A percentile compares a stretch with the other conserved stretches of the same genome.
Conservation (phyloP, 495 filamentous ascomycete species). For the Penicillium crystallinum region DNA sequence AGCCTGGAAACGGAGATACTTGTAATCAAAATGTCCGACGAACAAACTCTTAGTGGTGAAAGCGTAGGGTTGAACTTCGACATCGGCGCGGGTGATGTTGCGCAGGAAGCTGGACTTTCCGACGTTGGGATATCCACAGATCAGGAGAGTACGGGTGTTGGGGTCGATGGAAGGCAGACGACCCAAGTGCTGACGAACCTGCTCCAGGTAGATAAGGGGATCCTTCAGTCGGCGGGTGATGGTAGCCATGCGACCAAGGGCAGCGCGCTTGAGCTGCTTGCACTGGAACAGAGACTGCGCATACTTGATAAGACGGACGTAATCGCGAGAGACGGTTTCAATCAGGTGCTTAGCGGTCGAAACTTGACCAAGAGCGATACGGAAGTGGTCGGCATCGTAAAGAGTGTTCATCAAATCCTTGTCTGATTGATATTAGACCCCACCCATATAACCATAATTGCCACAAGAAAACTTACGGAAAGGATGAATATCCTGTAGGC, state of each 20-base stretch:
- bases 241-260: conserved; percentile 91
- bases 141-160: conserved; percentile 88
- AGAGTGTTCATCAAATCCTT: conserved; percentile 79
- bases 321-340: conserved; percentile 91
- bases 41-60: conserved; percentile 98
- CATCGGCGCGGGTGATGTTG: conserved; percentile 89
- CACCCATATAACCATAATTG: background rate
- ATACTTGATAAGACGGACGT: conserved; percentile 91
- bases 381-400: conserved; percentile 97
- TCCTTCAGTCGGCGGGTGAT: conserved; percentile 91
- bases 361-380: conserved; percentile 91
- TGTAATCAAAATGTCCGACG: conserved; percentile 98
- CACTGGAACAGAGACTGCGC: conserved; percentile 93
- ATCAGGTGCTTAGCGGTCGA: conserved; percentile 95
- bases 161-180: conserved; percentile 97
- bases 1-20: conserved; percentile 88
- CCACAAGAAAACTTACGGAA: conserved; percentile 64
- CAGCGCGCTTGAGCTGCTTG: conserved; percentile 87
- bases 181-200: conserved; percentile 95
- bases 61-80: conserved; percentile 96
- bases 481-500: conserved; percentile 92
- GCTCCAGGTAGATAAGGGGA: conserved; percentile 90
- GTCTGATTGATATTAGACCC: conserved; percentile 40
- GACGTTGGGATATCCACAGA: conserved; percentile 96
- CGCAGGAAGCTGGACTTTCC: conserved; percentile 94